Evolutionary conservation across 768 basidiomycete genomes (phyloP), one percentile per base, ranked within the genome.

Genomic region (Trametes cingulata): DNA sequence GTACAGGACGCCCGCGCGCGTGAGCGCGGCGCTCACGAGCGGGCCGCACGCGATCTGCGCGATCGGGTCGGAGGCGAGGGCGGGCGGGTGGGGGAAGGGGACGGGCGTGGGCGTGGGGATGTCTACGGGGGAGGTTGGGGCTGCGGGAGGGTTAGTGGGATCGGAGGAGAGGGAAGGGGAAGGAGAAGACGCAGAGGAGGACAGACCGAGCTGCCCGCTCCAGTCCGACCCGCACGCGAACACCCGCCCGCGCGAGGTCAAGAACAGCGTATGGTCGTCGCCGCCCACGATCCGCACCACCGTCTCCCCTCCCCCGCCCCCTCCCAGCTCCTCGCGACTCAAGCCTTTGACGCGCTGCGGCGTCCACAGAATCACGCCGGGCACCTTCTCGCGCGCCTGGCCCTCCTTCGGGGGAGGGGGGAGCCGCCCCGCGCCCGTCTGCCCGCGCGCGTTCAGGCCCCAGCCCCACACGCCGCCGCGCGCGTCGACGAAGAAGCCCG

Each of bases 211-310:
- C 68, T 97, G 92, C 27, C 87, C 83, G 35, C 83, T 84, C 65
- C 93, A 90, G 50, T 82, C 84, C 36, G 93, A 85, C 6, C 95
- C 95, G 66, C 87, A 88, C 3, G 85, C 90, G 71, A 84, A 95
- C 0, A 97, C 89, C 61, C 86, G 83, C 47, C 95, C 95, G 41
- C 83, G 80, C 39, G 82, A 80, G 12, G 94, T 88, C 62, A 94
- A 77, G 79, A 98, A 97, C 36, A 97, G 71, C 0, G 93, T 85
- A 70, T 98, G 93, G 66, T 94, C 91, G 52, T 87, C 85, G 35
- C 95, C 93, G n/a, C 88, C 91, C 20, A 68, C 78, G 64, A 97
- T 91, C 70, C 91, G 83, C 17, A 86, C 74, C 45, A 92, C 82
- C n/a, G 37, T 50, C 2, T 15, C 46, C n/a, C n/a, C n/a, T n/a